These are phyloP conservation scores for Kwoniella mangroviensis DNA, from an alignment of 768 basidiomycete genomes.

Conservation along the genomic window DNA sequence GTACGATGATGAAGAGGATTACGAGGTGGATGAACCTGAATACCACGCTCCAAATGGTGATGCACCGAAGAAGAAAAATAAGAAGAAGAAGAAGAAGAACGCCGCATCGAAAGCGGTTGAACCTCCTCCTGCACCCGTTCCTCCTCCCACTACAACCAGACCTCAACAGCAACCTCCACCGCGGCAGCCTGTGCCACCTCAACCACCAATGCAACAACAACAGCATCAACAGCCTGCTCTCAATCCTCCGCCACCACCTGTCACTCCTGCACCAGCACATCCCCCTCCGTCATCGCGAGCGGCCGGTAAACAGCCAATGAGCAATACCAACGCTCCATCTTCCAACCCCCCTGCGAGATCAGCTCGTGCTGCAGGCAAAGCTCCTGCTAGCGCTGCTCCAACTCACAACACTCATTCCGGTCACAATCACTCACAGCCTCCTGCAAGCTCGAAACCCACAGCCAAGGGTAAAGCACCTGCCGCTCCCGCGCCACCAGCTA, in stretches of 20 bases:
- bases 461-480: constrained; percentile 52
- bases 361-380: constrained; percentile 58
- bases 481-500: constrained; percentile 58
- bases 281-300: constrained; percentile 78
- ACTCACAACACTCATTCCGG: constrained; percentile 37
- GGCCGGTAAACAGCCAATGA: constrained; percentile 91
- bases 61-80: constrained; percentile 62
- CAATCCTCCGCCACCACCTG: constrained; percentile 60
- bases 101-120: constrained; percentile 36
- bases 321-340: constrained; percentile 61
- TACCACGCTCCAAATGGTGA: constrained; percentile 41
- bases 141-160: constrained; percentile 46
- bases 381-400: constrained; percentile 51
- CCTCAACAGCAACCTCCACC: constrained; percentile 38
- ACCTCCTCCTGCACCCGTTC: constrained; percentile 51
- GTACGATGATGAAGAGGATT: constrained; percentile 47
- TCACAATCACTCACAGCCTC: constrained; percentile 63
- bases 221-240: constrained; percentile 44
- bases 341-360: constrained; percentile 53
- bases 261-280: constrained; percentile 59
- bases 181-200: constrained; percentile 36
- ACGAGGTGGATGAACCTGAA: constrained; percentile 45
- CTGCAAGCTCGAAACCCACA: constrained; percentile 38
- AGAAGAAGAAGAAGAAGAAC: constrained; percentile 63
- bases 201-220: constrained; percentile 31